phyloP scores from a whole-genome alignment of 108 stramenopile species.

The Seminavis robusta region DNA sequence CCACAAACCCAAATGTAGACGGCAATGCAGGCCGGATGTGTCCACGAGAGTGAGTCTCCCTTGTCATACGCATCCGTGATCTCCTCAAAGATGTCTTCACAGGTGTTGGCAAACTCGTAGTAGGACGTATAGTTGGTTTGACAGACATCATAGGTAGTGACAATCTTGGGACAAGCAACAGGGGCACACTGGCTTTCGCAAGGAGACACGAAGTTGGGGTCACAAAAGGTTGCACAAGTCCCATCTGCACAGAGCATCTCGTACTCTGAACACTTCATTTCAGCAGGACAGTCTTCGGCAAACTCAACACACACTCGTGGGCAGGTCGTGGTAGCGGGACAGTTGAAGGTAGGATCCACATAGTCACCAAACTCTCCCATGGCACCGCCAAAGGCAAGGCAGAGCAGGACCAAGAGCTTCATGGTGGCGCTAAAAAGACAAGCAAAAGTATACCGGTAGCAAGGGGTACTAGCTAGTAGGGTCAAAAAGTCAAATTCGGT shows the following conservation, averaged over 20 bases:
- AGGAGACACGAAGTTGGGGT: neutral
- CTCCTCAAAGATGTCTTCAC: conserved; percentile 7
- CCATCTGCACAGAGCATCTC: conserved; percentile 41
- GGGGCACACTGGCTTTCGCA: conserved; percentile 4
- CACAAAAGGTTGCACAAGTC: conserved; percentile 23
- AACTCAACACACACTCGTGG: conserved; percentile 37
- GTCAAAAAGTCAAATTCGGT: too few species aligned
- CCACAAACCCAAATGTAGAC: conserved; percentile 25
- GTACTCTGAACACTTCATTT: conserved; percentile 11
- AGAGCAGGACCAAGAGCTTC: too few species aligned
- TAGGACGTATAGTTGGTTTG: neutral
- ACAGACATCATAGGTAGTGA: conserved; percentile 6
- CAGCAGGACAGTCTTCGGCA: conserved; percentile 29
- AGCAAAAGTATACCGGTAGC: too few species aligned
- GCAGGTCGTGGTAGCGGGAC: conserved; percentile 47
- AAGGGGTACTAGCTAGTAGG: too few species aligned
- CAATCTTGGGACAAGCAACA: conserved; percentile 17
- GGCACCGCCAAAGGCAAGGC: too few species aligned
- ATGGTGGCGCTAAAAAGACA: too few species aligned
- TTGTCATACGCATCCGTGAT: conserved; percentile 19
- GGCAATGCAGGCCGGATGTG: conserved; percentile 29
- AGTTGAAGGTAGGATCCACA: too few species aligned
- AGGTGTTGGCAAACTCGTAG: too few species aligned
- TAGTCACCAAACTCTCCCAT: too few species aligned
- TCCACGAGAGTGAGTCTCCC: conserved; percentile 26